Base-by-base conservation (phyloP, 2,329 filamentous ascomycete genomes). In the Rhynchosporium agropyri region DNA sequence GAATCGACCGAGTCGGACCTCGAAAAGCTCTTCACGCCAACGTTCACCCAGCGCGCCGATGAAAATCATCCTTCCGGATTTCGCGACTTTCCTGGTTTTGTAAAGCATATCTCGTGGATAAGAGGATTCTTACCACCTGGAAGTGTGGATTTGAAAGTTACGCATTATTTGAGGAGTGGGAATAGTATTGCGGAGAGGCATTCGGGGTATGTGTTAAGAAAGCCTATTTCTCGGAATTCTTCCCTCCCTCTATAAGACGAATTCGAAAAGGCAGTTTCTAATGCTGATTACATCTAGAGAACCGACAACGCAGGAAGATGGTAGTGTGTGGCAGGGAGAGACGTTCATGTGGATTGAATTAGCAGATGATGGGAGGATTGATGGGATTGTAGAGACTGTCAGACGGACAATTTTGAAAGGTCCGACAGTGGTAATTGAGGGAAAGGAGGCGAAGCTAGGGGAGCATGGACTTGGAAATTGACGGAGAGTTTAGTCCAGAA, bases 261-360 rank as follows among this genome's bases (percentile, higher is more conserved):
- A 20, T 20, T 20, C 20, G 20, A 20, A 20, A 20, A 20, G 20
- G 20, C 20, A 20, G 20, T 20, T 20, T 20, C 20, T 20, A 20
- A 20, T 20, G 20, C 20, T 20, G 20, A 1, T 20, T 20, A 20
- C 20, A 1, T 20, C 20, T 20, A 20, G 20, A 20, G 42, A 58
- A 10, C 56, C 31, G 38, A 20, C 15, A 2, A 48, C 33, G 56
- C 26, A 49, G 43, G 38, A 43, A 3, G 45, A 58, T 49, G 56
- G 56, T 4, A 49, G 42, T 49, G 31, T 46, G n/a, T 31, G 33
- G 12, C 29, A 29, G 5, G 56, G 42, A 2, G 56, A 58, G 43
- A 58, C 56, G 43, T 58, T 48, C 38, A 58, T 58, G 56, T 58
- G 56, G 56, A 49, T 58, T 36, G 56, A 58, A 12, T 10, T 58